Conservation (phyloP, 2,329 filamentous ascomycete species). For the Exophiala sideris region DNA sequence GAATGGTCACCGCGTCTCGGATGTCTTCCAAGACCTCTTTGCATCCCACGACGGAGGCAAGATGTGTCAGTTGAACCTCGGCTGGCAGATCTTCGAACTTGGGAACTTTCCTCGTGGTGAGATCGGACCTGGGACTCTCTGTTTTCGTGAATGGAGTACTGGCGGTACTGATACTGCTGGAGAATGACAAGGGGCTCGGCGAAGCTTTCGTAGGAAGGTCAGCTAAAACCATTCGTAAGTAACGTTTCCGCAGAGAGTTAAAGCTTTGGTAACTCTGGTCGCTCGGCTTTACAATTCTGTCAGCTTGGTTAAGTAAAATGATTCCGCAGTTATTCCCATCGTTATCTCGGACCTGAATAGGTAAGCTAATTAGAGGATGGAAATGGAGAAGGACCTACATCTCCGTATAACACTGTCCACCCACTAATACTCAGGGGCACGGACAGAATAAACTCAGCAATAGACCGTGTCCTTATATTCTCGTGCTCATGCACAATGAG, state of each 20-base stretch:
- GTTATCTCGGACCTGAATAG: not conserved
- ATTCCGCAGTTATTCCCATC: conserved; percentile 3
- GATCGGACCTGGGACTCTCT: not conserved
- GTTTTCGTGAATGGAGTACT: not conserved
- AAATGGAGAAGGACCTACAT: not conserved
- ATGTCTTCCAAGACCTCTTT: conserved; percentile 4
- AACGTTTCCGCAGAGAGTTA: not conserved
- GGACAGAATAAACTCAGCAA: not conserved
- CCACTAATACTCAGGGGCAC: not conserved
- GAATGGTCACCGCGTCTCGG: not conserved
- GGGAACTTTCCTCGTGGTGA: not conserved
- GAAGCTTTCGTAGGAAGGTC: not conserved
- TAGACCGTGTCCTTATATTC: not conserved
- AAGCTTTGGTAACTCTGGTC: not conserved
- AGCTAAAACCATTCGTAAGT: not conserved
- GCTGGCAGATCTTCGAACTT: not conserved
- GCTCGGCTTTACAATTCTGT: not conserved
- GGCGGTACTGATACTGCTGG: not conserved
- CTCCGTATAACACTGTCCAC: not conserved
- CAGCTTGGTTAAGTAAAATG: conserved; percentile 3
- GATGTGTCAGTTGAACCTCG: not conserved
- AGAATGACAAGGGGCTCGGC: not conserved
- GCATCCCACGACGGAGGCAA: conserved; percentile 1
- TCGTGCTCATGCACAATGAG: conserved; percentile 1
- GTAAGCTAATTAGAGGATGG: not conserved